phyloP scores from a whole-genome alignment of 345 rosid genomes.

The Eucalyptus microcorys region DNA sequence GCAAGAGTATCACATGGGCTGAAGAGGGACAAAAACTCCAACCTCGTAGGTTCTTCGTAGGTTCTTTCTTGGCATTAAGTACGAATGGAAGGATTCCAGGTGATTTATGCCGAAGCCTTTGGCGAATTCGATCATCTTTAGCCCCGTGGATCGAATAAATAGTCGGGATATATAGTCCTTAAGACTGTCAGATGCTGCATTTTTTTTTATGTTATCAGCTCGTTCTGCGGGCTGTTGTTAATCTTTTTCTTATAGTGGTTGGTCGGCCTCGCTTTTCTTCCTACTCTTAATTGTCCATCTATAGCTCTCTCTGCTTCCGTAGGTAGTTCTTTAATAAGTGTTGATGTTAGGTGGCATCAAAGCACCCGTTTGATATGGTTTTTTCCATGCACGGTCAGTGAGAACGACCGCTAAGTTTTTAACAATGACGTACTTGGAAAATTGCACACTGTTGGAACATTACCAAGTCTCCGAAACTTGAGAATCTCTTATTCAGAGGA shows the following conservation, averaged over 20 bases:
- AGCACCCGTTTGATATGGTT: neutral
- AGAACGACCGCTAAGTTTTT: neutral
- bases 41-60: neutral
- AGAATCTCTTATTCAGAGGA: neutral
- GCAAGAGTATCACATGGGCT: neutral
- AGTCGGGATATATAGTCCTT: neutral
- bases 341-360: neutral
- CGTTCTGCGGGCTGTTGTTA: neutral
- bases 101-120: neutral
- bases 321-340: neutral
- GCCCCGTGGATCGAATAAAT: neutral
- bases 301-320: neutral
- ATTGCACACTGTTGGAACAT: neutral
- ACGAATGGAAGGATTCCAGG: neutral
- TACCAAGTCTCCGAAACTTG: neutral
- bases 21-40: neutral
- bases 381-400: neutral
- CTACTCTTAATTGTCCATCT: neutral
- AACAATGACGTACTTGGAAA: neutral
- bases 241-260: neutral
- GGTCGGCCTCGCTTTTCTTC: neutral
- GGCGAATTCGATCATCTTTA: neutral
- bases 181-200: neutral
- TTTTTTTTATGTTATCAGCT: neutral
- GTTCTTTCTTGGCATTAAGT: neutral